phyloP scores from a whole-genome alignment of 208 protist species.

The Trypanosomatidae sp. region DNA sequence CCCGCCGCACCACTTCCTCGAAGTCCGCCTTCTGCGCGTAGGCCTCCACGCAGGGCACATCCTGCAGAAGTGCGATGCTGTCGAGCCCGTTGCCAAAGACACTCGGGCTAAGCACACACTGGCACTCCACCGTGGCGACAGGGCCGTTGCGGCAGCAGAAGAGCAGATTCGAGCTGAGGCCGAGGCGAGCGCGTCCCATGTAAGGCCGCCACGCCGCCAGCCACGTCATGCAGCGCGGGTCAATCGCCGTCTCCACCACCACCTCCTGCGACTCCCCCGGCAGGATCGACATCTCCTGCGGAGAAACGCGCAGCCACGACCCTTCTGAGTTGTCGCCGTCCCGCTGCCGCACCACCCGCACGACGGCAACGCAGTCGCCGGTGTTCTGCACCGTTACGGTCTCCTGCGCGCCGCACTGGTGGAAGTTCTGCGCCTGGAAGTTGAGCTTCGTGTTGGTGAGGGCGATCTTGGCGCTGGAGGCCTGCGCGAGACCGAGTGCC shows the following conservation, averaged over 20 bases:
- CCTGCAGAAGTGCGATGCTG: conserved; percentile 57
- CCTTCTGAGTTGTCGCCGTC: conserved; percentile 42
- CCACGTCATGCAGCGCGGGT: conserved; percentile 69
- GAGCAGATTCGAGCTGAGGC: conserved; percentile 51
- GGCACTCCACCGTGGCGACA: conserved; percentile 73
- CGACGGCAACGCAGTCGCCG: conserved; percentile 65
- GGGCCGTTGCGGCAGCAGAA: conserved; percentile 63
- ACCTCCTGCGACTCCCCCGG: conserved; percentile 69
- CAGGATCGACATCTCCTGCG: conserved; percentile 58
- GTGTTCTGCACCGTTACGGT: conserved; percentile 62
- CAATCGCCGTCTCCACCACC: too few species aligned
- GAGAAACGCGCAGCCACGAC: conserved; percentile 72
- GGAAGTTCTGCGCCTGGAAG: conserved; percentile 69
- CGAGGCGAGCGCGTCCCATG: conserved; percentile 42
- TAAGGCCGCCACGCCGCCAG: conserved; percentile 65
- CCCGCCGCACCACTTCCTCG: conserved; percentile 27
- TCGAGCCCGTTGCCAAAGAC: conserved; percentile 83
- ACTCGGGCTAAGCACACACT: conserved; percentile 59
- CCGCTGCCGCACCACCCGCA: conserved; percentile 62
- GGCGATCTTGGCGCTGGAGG: conserved; percentile 43
- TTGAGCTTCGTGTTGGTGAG: conserved; percentile 39
- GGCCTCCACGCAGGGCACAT: conserved; percentile 54
- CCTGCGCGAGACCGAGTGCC: conserved; percentile 43
- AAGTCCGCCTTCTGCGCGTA: conserved; percentile 52
- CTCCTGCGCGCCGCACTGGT: conserved; percentile 38